Conservation (phyloP, 306 rosid genomes). For the Lathyrus sativus region DNA sequence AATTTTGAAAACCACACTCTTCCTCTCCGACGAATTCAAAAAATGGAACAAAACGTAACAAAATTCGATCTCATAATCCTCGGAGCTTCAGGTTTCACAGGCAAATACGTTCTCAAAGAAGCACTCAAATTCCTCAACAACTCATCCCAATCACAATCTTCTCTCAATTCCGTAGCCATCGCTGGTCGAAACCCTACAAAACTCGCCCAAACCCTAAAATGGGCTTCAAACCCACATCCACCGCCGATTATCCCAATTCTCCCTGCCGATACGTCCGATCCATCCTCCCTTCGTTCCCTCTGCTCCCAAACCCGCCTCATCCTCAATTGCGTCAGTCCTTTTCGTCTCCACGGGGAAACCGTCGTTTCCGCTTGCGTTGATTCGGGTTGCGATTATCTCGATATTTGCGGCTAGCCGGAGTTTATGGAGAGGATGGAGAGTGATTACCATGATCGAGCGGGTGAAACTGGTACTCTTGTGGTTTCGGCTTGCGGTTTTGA, state of each 20-base stretch:
- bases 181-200: conserved; percentile 73
- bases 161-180: conserved; percentile 72
- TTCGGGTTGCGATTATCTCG: conserved; percentile 75
- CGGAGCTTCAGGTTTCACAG: conserved; percentile 90
- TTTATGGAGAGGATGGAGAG: conserved; percentile 83
- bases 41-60: neutral
- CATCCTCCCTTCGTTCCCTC: conserved; percentile 59
- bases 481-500: conserved; percentile 91
- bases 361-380: conserved; percentile 72
- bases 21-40: neutral
- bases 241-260: conserved; percentile 61
- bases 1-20: too few species aligned
- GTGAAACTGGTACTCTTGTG: conserved; percentile 61
- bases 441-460: conserved; percentile 45
- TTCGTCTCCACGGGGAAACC: conserved; percentile 79
- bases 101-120: conserved; percentile 73
- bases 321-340: conserved; percentile 93
- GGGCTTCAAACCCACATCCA: conserved; percentile 64
- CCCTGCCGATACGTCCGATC: conserved; percentile 63
- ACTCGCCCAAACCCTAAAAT: conserved; percentile 56
- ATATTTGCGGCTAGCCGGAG: conserved; percentile 88
- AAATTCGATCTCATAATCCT: conserved; percentile 60
- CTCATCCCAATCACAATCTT: conserved; percentile 35
- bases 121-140: conserved; percentile 68
- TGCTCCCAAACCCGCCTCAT: conserved; percentile 62